Base-by-base conservation (phyloP, 192 early-diverging fungal species). In the Coemansia sp. region DNA sequence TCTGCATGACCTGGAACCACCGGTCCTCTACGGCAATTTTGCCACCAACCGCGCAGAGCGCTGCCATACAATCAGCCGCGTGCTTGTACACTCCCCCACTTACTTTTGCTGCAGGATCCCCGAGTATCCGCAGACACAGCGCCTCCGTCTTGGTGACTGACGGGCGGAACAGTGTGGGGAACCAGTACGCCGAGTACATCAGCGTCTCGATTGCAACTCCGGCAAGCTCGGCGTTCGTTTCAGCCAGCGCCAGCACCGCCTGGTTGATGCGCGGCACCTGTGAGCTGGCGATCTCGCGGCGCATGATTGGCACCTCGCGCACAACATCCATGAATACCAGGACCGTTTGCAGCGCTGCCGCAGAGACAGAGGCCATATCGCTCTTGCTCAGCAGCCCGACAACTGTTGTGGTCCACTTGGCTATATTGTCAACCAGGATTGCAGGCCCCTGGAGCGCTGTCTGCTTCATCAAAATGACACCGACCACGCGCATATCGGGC, bases 191-290 rank as follows among this genome's bases (percentile, higher is more conserved):
- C 11, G 75, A 72, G 38, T 53, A 73, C 50, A 60, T 70, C 13
- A 82, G 72, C 40, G 70, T 35, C 9, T 78, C 72, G 9, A 82
- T 57, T 11, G 40, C 67, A 8, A 19, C 8, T 13, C 65, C 58
- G 2, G 60, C 64, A n/a, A 78, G 62, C 40, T 74, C 81, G 0
- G 76, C 4, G 59, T 52, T 69, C 46, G 78, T 78, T 4, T 82
- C 81, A 2, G 60, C 75, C 34, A 78, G 50, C 0, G 60, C 62
- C 61, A 82, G 22, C 17, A 82, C 61, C 0, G 66, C 72, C 66
- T 72, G 81, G 72, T 82, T 78, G 50, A 82, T 78, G 14, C 73
- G 74, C 20, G 75, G 75, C 0, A 82, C 69, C 69, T 78, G 72
- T 0, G 72, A 58, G 15, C 50, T 71, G 13, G 75, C 69, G 14